phyloP scores from a whole-genome alignment of 768 basidiomycete genomes.

The Lentinula detonsa region DNA sequence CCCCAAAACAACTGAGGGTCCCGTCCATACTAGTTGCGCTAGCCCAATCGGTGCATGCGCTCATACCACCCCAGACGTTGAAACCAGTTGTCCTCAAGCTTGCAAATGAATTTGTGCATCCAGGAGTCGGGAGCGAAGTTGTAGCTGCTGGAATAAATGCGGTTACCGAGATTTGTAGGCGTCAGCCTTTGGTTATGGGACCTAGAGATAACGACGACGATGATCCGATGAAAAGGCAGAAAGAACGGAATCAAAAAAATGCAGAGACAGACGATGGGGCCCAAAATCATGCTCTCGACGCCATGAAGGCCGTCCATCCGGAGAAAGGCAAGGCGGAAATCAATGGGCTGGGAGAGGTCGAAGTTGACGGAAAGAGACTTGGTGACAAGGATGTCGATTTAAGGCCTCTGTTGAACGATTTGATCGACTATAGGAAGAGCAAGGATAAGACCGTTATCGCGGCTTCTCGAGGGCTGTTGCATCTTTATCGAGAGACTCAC shows the following conservation, averaged over 20 bases:
- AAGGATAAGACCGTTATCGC: slow-evolving; percentile 89
- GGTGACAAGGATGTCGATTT: slow-evolving; percentile 4
- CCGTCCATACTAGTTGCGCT: slow-evolving; percentile 91
- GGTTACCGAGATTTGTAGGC: slow-evolving; percentile 87
- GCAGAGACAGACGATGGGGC: not conserved
- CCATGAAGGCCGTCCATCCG: not conserved
- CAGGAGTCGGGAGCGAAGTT: slow-evolving; percentile 93
- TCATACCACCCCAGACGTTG: slow-evolving; percentile 90
- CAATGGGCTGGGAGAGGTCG: not conserved
- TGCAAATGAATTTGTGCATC: slow-evolving; percentile 94
- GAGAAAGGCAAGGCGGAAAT: not conserved
- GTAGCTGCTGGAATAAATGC: slow-evolving; percentile 96
- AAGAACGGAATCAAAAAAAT: not conserved
- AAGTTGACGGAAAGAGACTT: not conserved
- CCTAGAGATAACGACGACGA: slow-evolving; percentile 42
- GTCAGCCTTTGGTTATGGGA: slow-evolving; percentile 94
- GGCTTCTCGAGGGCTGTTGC: slow-evolving; percentile 82
- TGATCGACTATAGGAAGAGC: slow-evolving; percentile 94
- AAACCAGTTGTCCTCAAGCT: slow-evolving; percentile 87
- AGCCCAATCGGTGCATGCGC: slow-evolving; percentile 91
- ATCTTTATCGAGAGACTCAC: slow-evolving; percentile 93
- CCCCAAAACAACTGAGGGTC: slow-evolving; percentile 86
- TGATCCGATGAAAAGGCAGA: slow-evolving; percentile 31
- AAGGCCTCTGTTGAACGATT: slow-evolving; percentile 62
- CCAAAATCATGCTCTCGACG: not conserved